Evolutionary conservation across 306 rosid genomes (phyloP), one percentile per base, ranked within the genome.

Genomic region (Cicer judaicum): DNA sequence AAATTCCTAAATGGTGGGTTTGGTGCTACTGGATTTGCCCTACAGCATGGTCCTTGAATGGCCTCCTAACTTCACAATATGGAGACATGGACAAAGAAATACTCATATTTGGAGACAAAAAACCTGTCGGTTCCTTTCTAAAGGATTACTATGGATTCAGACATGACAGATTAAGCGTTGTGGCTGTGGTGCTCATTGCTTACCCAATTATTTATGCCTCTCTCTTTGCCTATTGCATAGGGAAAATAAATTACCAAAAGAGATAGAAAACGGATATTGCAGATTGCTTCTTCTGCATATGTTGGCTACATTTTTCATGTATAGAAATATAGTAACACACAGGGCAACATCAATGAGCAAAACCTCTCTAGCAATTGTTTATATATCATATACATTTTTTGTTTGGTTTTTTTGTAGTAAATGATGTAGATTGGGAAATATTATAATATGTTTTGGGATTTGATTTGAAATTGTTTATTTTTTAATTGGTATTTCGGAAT

Each of bases 1-100:
- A 86, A 91, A 89, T 91, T 84, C 97, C 97, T 10, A 91, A 91
- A 77, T 91, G 94, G 92, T 91, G 97, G 97, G 42, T 86, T 40
- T 91, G 94, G 97, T 83, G 88, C 80, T 91, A 87, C 72, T 89
- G 92, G 97, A 88, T 91, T 61, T 85, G 88, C 41, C 97, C 97
- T 13, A 89, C 92, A 83, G 74, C 92, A 40, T 91, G 97, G 97
- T 91, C 97, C 50, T 76, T 91, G 59, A 85, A 91, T 79, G 94
- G 92, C 14, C 78, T 89, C 14, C 52, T 91, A 80, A 89, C 94
- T 72, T 91, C 97, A 72, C 97, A 91, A 47, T 91, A 87, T 82
- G 91, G 97, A 65, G 87, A 89, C 73, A 43, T 85, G 21, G 65
- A 75, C 48, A 91, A 87, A 49, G 80, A 86, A 76, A 80, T 89